phyloP scores from a whole-genome alignment of 768 basidiomycete genomes.

The Tephrocybe sp. region DNA sequence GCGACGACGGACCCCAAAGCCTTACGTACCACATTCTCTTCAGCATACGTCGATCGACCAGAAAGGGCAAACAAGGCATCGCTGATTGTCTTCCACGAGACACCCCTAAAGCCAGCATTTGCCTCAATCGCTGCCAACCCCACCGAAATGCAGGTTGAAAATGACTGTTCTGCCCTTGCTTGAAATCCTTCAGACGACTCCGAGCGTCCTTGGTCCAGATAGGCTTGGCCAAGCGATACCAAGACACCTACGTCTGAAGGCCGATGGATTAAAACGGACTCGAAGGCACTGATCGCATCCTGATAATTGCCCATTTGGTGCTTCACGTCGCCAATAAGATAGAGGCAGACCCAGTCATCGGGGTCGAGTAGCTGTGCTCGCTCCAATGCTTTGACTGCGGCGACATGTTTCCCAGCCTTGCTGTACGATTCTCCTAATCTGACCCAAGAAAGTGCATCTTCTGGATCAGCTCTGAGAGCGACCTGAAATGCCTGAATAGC shows the following conservation, averaged over 20 bases:
- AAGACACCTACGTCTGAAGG: constrained; percentile 73
- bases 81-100: constrained; percentile 81
- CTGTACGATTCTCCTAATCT: constrained; percentile 90
- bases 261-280: constrained; percentile 48
- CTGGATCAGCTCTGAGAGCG: constrained; percentile 73
- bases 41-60: constrained; percentile 43
- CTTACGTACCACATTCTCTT: constrained; percentile 37
- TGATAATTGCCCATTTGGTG: constrained; percentile 70
- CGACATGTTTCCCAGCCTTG: constrained; percentile 82
- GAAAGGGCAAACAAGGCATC: constrained; percentile 76
- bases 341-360: constrained; percentile 79
- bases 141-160: constrained; percentile 55
- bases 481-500: constrained; percentile 86
- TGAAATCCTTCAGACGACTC: constrained; percentile 71
- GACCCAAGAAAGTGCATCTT: constrained; percentile 84
- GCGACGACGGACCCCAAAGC: constrained; percentile 32
- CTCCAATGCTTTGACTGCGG: constrained; percentile 83
- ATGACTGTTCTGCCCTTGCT: constrained; percentile 70
- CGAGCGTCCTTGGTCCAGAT: constrained; percentile 66
- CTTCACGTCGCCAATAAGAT: constrained; percentile 83
- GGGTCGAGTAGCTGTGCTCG: constrained; percentile 73
- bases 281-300: constrained; percentile 70
- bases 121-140: constrained; percentile 47
- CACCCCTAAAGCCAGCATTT: constrained; percentile 60
- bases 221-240: constrained; percentile 66